These are phyloP conservation scores for Pyrenochaeta sp. DNA, from an alignment of 2,329 filamentous ascomycete genomes.

Conservation along the genomic window DNA sequence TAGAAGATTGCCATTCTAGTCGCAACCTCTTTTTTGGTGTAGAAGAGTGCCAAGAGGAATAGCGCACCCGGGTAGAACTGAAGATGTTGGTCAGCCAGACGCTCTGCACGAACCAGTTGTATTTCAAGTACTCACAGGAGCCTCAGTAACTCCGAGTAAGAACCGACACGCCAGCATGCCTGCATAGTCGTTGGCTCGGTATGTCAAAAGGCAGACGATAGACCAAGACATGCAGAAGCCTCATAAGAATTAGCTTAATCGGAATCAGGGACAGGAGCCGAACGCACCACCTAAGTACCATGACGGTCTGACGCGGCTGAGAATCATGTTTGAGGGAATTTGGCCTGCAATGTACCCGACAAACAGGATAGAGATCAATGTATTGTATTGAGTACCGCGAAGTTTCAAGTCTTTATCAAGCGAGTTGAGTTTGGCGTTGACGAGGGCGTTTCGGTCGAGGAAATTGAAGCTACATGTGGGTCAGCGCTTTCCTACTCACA, in stretches of 20 bases:
- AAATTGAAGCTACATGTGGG: too few relatives aligned
- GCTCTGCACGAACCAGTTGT: too few relatives aligned
- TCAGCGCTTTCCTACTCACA: too few relatives aligned
- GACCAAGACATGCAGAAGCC: slow-evolving; percentile 41
- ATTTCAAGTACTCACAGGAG: slow-evolving; percentile 17
- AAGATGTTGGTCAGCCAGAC: too few relatives aligned
- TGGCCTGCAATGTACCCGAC: slow-evolving; percentile 37
- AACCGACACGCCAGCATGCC: slow-evolving; percentile 41
- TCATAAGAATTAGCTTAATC: too few relatives aligned
- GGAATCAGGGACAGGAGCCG: too few relatives aligned
- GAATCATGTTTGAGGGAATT: slow-evolving; percentile 56
- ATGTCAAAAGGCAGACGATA: slow-evolving; percentile 34
- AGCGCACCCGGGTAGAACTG: slow-evolving; percentile 67
- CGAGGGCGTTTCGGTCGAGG: slow-evolving; percentile 69
- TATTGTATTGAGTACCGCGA: slow-evolving; percentile 36
- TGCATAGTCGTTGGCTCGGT: slow-evolving; percentile 37
- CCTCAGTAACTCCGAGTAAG: slow-evolving; percentile 43
- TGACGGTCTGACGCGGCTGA: slow-evolving; percentile 41
- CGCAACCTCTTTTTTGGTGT: slow-evolving; percentile 62
- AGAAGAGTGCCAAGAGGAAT: slow-evolving; percentile 69
- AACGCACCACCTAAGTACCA: slow-evolving; percentile 31
- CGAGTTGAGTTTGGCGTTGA: slow-evolving; percentile 68
- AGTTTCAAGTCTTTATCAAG: slow-evolving; percentile 61
- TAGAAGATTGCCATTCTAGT: slow-evolving; percentile 23
- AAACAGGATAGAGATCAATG: slow-evolving; percentile 56